Evolutionary conservation across 257 asterid species (phyloP), one percentile per base, ranked within the genome.

Genomic region (Anisodus tanguticus): DNA sequence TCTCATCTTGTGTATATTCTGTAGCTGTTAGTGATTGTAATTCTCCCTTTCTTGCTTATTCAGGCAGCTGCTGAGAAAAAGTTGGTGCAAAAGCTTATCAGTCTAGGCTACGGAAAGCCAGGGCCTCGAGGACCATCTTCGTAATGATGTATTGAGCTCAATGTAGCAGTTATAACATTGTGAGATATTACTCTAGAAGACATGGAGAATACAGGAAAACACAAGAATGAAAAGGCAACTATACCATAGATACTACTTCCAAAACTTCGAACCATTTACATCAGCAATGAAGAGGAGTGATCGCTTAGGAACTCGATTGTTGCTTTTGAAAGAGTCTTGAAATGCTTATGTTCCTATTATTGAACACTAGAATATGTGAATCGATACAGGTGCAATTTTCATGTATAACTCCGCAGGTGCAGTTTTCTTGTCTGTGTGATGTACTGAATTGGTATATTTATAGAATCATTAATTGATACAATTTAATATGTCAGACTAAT

Each of bases 61-160:
- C 93, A 95, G 99, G 97, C 91, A 64, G 93, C 84, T 67, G 99
- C 98, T 80, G 99, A 94, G 94, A 92, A 86, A 88, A 90, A 68
- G 84, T 88, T 96, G 91, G 88, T 92, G 86, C 94, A 91, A 66
- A 96, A 95, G 93, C 90, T 97, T 80, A 87, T 88, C 81, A 86
- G 89, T 84, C 84, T 97, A 80, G 97, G 98, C 76, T 91, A 91
- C 84, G 83, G 92, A 17, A 90, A 86, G 88, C 89, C 87, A 11
- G 90, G 79, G 80, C 82, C 82, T 88, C 82, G 85, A 82, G 83
- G 84, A 83, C 53, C 53, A 41, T 64, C 86, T 80, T 67, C 86
- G 0, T 79, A 85, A 53, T 49, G 70, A 3, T n/a, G 13, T 5
- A 53, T 26, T 51, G 64, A 51, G 47, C 11, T 45, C 5, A n/a